Conservation (phyloP, 495 filamentous ascomycete genomes). For the Aspergillus sparsus region DNA sequence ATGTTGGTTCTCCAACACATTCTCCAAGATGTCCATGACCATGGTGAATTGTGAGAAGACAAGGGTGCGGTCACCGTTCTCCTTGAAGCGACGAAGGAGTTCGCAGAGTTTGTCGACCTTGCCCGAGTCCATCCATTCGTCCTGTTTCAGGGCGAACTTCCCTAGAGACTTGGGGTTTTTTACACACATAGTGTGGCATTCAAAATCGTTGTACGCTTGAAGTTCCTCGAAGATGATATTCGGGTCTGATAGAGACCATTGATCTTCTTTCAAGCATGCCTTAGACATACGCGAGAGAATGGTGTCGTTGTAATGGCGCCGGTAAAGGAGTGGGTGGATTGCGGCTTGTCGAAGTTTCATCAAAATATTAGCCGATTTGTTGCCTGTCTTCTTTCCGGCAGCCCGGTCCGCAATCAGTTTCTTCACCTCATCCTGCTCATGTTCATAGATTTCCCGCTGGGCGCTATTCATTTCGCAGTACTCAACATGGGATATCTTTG, state of each 20-base stretch:
- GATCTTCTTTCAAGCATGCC: conserved; percentile 65
- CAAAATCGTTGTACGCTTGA: conserved; percentile 73
- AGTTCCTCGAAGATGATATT: conserved; percentile 72
- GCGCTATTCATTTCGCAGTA: conserved; percentile 72
- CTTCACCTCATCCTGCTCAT: conserved; percentile 54
- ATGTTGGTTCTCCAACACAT: conserved; percentile 70
- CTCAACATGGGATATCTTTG: conserved; percentile 76
- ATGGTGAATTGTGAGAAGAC: conserved; percentile 92
- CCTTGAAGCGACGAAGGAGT: conserved; percentile 69
- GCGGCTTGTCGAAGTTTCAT: conserved; percentile 92
- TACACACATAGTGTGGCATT: conserved; percentile 76
- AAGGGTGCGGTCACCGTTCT: conserved; percentile 81
- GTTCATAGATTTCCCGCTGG: conserved; percentile 71
- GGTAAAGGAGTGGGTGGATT: conserved; percentile 87
- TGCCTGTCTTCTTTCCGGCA: conserved; percentile 56
- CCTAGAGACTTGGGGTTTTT: conserved; percentile 67
- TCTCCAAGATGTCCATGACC: conserved; percentile 85
- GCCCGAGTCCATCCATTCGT: conserved; percentile 90
- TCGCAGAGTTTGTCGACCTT: conserved; percentile 78
- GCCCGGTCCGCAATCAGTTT: conserved; percentile 58
- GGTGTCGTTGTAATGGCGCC: conserved; percentile 72
- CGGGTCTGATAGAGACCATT: conserved; percentile 59
- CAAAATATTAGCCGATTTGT: conserved; percentile 69
- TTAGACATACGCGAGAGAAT: conserved; percentile 77
- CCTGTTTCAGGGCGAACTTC: conserved; percentile 66